These are phyloP conservation scores for Salix purpurea DNA, from an alignment of 345 rosid genomes.

Conservation along the genomic window DNA sequence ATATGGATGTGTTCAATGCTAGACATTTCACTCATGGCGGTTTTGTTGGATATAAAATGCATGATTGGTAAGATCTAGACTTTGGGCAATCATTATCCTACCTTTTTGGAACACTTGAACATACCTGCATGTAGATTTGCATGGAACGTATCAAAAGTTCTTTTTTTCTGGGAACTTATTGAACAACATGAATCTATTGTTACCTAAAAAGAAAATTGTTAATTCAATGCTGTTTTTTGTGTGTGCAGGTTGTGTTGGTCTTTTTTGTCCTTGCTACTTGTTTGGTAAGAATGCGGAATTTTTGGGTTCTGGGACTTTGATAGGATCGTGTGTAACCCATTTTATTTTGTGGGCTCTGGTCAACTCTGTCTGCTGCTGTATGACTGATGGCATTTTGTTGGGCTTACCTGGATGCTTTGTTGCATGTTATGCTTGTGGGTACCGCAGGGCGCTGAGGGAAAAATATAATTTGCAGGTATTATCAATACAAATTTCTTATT, in stretches of 20 bases:
- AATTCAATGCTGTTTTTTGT: neutral
- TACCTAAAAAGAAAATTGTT: neutral
- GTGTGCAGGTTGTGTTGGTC: constrained; percentile 64
- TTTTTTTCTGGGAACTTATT: neutral
- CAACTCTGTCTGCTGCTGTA: constrained; percentile 64
- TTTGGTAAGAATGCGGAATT: constrained; percentile 83
- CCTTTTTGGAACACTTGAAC: too few relatives aligned
- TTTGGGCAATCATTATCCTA: too few relatives aligned
- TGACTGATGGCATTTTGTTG: constrained; percentile 64
- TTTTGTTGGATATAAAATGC: too few relatives aligned
- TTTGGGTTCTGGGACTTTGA: constrained; percentile 81
- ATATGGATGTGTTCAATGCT: too few relatives aligned
- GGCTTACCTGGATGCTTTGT: constrained; percentile 86
- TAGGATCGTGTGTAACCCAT: constrained; percentile 75
- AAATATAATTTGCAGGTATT: constrained; percentile 71
- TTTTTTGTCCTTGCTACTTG: constrained; percentile 78
- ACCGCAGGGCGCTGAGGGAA: constrained; percentile 61
- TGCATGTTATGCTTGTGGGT: constrained; percentile 79
- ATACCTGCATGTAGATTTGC: too few relatives aligned
- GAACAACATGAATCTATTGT: neutral
- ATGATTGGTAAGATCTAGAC: too few relatives aligned
- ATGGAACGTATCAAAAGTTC: too few relatives aligned
- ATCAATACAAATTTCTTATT: neutral
- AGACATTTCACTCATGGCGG: too few relatives aligned
- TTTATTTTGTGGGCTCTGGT: constrained; percentile 66